Conservation (phyloP, 2,329 filamentous ascomycete genomes). For the Pyricularia sp. region DNA sequence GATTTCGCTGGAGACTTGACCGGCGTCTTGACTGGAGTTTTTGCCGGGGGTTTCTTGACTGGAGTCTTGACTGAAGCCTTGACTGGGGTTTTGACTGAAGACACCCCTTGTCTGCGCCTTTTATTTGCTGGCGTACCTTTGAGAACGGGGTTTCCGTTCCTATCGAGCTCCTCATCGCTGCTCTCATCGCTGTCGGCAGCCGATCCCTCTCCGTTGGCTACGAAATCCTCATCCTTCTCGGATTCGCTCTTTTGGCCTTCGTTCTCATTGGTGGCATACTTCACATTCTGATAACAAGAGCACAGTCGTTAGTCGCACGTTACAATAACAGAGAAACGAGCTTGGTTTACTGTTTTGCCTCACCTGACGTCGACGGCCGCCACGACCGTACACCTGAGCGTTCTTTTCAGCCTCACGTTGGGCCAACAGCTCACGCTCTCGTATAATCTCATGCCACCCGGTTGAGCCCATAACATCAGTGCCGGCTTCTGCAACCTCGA, state of each 20-base stretch:
- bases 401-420: slow-evolving; percentile 59
- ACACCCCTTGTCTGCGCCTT: neutral
- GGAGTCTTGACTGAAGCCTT: neutral
- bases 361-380: slow-evolving; percentile 62
- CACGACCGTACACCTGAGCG: slow-evolving; percentile 72
- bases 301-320: slow-evolving; percentile 3
- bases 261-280: slow-evolving; percentile 6
- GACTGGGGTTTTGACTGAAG: neutral
- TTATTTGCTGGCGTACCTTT: slow-evolving; percentile 1
- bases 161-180: slow-evolving; percentile 12
- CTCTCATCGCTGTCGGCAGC: slow-evolving; percentile 16
- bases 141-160: neutral
- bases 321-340: neutral
- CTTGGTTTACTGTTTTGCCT: slow-evolving; percentile 10
- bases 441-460: slow-evolving; percentile 86
- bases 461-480: slow-evolving; percentile 44
- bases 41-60: neutral
- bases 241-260: slow-evolving; percentile 15
- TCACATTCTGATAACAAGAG: slow-evolving; percentile 10
- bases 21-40: neutral
- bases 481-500: slow-evolving; percentile 36
- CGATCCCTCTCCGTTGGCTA: slow-evolving; percentile 11
- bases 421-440: slow-evolving; percentile 71
- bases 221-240: slow-evolving; percentile 18
- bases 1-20: neutral